Conservation (phyloP, 2,329 filamentous ascomycete genomes). For the Verticillium klebahnii region DNA sequence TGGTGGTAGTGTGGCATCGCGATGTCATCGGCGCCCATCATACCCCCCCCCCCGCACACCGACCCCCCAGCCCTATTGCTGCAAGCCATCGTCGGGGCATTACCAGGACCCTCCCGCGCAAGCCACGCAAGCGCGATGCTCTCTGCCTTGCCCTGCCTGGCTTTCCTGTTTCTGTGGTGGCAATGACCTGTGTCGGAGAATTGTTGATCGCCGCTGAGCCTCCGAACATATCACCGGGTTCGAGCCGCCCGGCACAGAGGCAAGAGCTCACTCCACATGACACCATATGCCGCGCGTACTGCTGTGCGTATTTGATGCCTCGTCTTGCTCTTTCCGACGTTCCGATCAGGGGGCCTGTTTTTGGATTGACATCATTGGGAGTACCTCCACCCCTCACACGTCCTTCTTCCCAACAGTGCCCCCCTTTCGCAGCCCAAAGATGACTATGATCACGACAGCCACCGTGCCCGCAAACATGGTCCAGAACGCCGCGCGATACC, state of each 20-base stretch:
- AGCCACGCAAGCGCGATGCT: background rate
- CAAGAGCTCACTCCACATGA: background rate
- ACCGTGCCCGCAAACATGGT: constrained; percentile 40
- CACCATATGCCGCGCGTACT: constrained; percentile 1
- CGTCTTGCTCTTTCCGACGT: constrained; percentile 11
- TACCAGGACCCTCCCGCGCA: background rate
- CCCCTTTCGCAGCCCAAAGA: constrained; percentile 37
- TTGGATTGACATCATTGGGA: background rate
- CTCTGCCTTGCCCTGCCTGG: background rate
- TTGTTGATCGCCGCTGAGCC: background rate
- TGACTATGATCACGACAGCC: constrained; percentile 29
- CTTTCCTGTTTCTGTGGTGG: background rate
- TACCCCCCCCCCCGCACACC: background rate
- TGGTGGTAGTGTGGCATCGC: background rate
- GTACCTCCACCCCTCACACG: background rate
- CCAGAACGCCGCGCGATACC: constrained; percentile 51
- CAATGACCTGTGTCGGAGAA: background rate
- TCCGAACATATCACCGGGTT: background rate
- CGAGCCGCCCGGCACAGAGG: no score
- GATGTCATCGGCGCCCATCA: background rate
- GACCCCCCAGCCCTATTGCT: background rate
- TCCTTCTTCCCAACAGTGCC: constrained; percentile 45
- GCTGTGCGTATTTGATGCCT: background rate
- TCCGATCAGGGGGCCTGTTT: background rate
- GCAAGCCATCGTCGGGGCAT: background rate